Evolutionary conservation across 2,329 filamentous ascomycete genomes (phyloP).

Genomic region (Nannizzia gypsea): DNA sequence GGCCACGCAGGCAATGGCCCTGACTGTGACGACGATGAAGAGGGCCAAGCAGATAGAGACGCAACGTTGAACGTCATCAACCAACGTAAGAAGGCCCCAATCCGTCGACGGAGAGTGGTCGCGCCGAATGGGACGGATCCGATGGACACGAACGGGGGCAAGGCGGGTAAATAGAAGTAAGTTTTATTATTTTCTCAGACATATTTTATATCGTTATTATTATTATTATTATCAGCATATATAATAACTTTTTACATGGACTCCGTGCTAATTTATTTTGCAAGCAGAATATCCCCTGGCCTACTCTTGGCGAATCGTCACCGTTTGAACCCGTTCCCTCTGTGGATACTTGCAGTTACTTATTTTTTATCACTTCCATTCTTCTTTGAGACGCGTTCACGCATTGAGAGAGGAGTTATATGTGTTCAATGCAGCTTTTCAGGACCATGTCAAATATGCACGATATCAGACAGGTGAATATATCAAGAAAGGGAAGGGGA

Average conservation of each 20-base stretch:
- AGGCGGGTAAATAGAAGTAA: conserved; percentile 13
- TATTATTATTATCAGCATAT: not conserved
- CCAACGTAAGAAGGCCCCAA: conserved; percentile 33
- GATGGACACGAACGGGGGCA: conserved; percentile 26
- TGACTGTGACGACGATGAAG: conserved; percentile 17
- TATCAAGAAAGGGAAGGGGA: too few species aligned
- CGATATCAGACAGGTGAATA: not conserved
- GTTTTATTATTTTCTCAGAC: not conserved
- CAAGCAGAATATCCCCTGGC: not conserved
- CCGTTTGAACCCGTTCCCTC: not conserved
- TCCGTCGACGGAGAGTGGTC: conserved; percentile 28
- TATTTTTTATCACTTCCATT: not conserved
- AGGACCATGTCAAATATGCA: not conserved
- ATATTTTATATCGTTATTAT: not conserved
- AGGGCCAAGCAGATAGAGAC: conserved; percentile 28
- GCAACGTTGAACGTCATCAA: conserved; percentile 27
- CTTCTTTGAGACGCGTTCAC: conserved; percentile 2
- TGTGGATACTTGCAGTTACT: not conserved
- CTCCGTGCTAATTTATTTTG: not conserved
- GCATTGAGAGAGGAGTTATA: conserved; percentile 5
- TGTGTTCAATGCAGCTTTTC: not conserved
- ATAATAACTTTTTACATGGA: not conserved
- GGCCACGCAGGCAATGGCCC: conserved; percentile 20
- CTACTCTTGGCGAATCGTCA: not conserved
- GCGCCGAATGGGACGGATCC: conserved; percentile 19